Evolutionary conservation across 257 asterid species (phyloP), one percentile per base, ranked within the genome.

Genomic region (Solanum ossicruentum): DNA sequence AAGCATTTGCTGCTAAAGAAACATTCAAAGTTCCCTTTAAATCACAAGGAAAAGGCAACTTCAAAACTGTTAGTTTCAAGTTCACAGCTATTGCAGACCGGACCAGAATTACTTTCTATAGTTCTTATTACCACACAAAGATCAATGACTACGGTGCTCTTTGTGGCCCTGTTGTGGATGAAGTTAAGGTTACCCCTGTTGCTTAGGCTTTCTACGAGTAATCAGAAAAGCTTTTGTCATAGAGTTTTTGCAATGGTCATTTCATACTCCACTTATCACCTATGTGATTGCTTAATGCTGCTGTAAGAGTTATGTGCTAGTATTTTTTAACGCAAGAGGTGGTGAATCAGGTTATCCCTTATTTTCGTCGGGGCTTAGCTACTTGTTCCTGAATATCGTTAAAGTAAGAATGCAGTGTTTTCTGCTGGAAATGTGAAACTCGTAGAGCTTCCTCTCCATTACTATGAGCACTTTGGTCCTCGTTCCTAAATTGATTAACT

Each of bases 91-190:
- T 83, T 41, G 86, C 92, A 41, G 7, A 51, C 80, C 88, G 94
- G 87, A 96, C 98, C 1, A 92, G 97, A 84, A 52, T 96, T 8
- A 94, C 97, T 17, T 96, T 96, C 95, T 93, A 78, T 89, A 96
- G 99, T 91, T 90, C 98, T 20, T 94, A 84, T 84, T 96, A 96
- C 84, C 98, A 94, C 70, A 92, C 94, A n/a, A 92, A 65, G 87
- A n/a, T 70, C 43, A 45, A 89, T 12, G 96, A 96, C 85, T 90
- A 23, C 56, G 97, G 95, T 39, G 52, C 92, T 28, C 95, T 96
- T 16, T 96, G 99, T 21, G 99, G 99, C 51, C 99, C 99, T 8
- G 93, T 94, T 85, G 87, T 96, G 16, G 98, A 93, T 86, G 88
- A 93, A 78, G 95, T 96, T 65, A 88, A 75, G 12, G 97, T 91